Percentiles rank a stretch among this genome's conserved stretches.
Evolutionary conservation across 352 stramenopile genomes (phyloP).

Genomic region (Pythium apleroticum): DNA sequence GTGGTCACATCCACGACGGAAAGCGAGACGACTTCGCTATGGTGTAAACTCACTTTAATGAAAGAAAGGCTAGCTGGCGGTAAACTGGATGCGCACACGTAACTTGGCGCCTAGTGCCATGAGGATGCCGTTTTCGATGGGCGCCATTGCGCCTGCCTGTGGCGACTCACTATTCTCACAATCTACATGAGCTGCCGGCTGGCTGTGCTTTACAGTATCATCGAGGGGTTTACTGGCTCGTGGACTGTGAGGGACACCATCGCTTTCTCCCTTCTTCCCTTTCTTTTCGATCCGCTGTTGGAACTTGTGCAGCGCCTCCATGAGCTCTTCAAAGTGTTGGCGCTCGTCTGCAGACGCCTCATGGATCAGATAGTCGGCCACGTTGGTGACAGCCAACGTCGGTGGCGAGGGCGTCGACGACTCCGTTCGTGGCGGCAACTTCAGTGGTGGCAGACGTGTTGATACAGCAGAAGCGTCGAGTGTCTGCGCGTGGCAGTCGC

Average conservation of each 20-base stretch:
- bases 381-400: constrained; percentile 12
- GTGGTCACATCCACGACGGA: too few species aligned
- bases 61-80: neutral
- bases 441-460: neutral
- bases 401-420: neutral
- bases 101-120: constrained; percentile 40
- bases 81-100: constrained; percentile 52
- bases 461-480: neutral
- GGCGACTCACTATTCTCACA: neutral
- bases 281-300: constrained; percentile 23
- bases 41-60: neutral
- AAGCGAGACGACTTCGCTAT: neutral
- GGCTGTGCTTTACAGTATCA: neutral
- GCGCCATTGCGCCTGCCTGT: constrained; percentile 4
- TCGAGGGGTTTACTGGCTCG: neutral
- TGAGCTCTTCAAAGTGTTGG: constrained; percentile 55
- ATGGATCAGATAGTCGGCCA: constrained; percentile 56
- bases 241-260: neutral
- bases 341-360: constrained; percentile 40
- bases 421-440: neutral
- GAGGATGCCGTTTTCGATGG: constrained; percentile 41
- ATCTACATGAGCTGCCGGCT: too few species aligned
- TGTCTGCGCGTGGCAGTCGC: constrained; percentile 15
- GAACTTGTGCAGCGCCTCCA: constrained; percentile 52
- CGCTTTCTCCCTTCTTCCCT: neutral